These are phyloP conservation scores for Antrodiella citrinella DNA, from an alignment of 768 basidiomycete genomes.

Conservation along the genomic window DNA sequence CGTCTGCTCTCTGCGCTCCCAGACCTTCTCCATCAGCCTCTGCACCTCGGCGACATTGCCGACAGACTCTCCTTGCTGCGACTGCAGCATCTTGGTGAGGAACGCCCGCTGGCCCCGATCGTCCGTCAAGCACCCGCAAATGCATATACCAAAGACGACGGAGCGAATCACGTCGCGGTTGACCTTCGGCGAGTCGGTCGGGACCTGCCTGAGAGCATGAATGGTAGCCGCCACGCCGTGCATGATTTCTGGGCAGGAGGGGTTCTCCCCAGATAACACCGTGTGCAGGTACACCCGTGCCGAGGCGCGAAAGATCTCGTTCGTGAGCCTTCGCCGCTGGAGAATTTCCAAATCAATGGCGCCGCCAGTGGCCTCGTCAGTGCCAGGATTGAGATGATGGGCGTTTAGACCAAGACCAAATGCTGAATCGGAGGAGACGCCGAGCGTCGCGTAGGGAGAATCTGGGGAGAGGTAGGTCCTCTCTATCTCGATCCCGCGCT, in stretches of 20 bases:
- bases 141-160: slow-evolving; percentile 72
- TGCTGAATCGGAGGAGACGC: not conserved
- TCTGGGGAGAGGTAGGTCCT: slow-evolving; percentile 25
- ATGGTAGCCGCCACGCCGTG: slow-evolving; percentile 48
- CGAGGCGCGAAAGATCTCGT: slow-evolving; percentile 59
- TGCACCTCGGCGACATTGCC: slow-evolving; percentile 60
- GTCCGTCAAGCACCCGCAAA: slow-evolving; percentile 64
- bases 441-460: not conserved
- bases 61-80: slow-evolving; percentile 43
- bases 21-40: slow-evolving; percentile 48
- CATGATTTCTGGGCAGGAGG: slow-evolving; percentile 55
- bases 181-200: slow-evolving; percentile 22
- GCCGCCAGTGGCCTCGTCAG: not conserved
- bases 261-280: slow-evolving; percentile 68
- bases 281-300: slow-evolving; percentile 69
- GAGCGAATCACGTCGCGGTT: slow-evolving; percentile 58
- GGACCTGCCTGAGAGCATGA: slow-evolving; percentile 33
- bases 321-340: slow-evolving; percentile 28
- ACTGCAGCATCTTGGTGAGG: slow-evolving; percentile 38
- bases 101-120: slow-evolving; percentile 31
- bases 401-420: not conserved
- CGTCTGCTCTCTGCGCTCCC: slow-evolving; percentile 34
- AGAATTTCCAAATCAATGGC: slow-evolving; percentile 4
- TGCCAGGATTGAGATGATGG: not conserved
- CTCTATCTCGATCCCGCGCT: slow-evolving; percentile 46